Percentiles rank a stretch among this genome's conserved stretches.
Evolutionary conservation across 768 basidiomycete genomes (phyloP).

Genomic region (Glaciozyma antarctica): DNA sequence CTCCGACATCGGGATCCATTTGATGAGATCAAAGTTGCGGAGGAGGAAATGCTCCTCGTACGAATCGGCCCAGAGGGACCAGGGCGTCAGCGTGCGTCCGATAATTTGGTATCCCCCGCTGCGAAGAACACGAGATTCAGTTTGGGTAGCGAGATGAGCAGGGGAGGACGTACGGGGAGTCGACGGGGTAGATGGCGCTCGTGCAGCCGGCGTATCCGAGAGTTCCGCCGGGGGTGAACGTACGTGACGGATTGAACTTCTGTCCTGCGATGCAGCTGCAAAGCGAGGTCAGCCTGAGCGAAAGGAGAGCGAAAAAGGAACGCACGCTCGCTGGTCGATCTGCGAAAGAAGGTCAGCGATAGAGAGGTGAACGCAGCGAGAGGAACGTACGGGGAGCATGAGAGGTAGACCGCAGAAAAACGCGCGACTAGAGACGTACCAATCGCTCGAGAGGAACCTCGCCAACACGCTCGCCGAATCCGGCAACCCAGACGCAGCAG

Average conservation of each 20-base stretch:
- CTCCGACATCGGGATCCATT: slow-evolving; percentile 42
- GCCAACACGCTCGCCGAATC: slow-evolving; percentile 48
- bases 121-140: slow-evolving; percentile 23
- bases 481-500: slow-evolving; percentile 50
- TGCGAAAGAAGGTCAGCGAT: slow-evolving; percentile 44
- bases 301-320: no score
- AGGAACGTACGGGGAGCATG: slow-evolving; percentile 6
- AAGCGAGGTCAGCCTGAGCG: no score
- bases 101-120: slow-evolving; percentile 56
- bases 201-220: slow-evolving; percentile 62
- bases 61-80: slow-evolving; percentile 50
- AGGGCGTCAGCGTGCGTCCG: slow-evolving; percentile 56
- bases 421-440: not conserved
- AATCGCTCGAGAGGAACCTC: slow-evolving; percentile 44
- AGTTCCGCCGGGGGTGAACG: slow-evolving; percentile 59
- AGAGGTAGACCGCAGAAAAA: slow-evolving; percentile 1
- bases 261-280: slow-evolving; percentile 37
- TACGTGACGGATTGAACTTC: slow-evolving; percentile 66
- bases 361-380: slow-evolving; percentile 54
- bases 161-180: slow-evolving; percentile 42
- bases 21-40: slow-evolving; percentile 52
- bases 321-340: slow-evolving; percentile 50
- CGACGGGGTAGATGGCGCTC: slow-evolving; percentile 57
- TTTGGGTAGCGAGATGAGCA: not conserved
- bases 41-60: slow-evolving; percentile 53